Base-by-base conservation (phyloP, 2,329 filamentous ascomycete species). In the Eutypella sp. region DNA sequence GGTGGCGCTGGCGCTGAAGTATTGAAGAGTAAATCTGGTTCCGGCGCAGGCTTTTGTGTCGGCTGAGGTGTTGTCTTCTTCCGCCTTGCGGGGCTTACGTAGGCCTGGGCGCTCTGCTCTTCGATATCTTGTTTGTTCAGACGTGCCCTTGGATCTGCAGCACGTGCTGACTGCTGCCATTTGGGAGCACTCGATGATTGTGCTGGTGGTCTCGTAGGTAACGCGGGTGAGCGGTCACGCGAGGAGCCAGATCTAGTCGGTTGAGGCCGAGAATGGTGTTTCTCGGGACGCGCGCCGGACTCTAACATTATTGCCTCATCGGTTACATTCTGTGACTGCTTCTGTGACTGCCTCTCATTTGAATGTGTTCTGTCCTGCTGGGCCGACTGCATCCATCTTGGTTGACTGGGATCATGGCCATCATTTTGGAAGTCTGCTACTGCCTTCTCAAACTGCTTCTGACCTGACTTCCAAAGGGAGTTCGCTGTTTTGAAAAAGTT, bases 401-500 rank as follows among this genome's bases (percentile, higher is more conserved):
- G 93, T 61, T 96, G 88, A 59, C 66, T 87, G 2, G 86, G 76
- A 59, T 96, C 90, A 22, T 75, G 73, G n/a, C 83, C 85, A 36
- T 78, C 76, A 52, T 80, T 75, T 54, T 85, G 80, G 48, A 97
- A 87, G 15, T 99, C 93, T 8, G 90, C 84, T 27, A 97, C 87
- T 4, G 89, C 92, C 66, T 93, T 89, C 59, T 95, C 89, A 47
- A 97, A 80, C 63, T 89, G 91, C 67, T 96, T 99, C 61, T 91
- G 89, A 0, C 92, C 84, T 3, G 87, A 88, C 63, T 96, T 99
- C 93, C 93, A 99, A 1, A 97, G 70, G 1, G 89, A 92, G 55
- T 95, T 95, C 2, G 93, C 93, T 3, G 91, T 93, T 65, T 99
- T 99, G 65, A 97, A 83, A 11, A 99, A 68, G 50, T 79, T 95